Base-by-base conservation (phyloP, 441 rosid genomes). In the Manihot esculenta region DNA sequence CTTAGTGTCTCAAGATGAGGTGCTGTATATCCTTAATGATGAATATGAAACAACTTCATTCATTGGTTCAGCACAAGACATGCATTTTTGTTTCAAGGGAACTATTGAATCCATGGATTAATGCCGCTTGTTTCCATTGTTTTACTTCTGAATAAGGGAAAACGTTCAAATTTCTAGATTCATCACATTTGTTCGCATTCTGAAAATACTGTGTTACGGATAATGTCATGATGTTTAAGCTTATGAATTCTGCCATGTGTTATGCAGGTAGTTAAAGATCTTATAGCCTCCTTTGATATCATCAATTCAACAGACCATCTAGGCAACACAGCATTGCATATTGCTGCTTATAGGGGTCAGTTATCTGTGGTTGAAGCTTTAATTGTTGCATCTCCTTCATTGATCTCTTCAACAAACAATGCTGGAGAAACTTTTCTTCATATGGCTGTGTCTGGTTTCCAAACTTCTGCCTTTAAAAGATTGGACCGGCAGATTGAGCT, bases 381-480 rank as follows among this genome's bases (percentile, higher is more conserved):
- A 63, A 76, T 89, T 67, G 73, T 74, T 3, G 87, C 87, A 26
- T 87, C 87, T 63, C 91, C 97, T n/a, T 78, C 86, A 7, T 54
- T 87, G 78, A 75, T 82, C 78, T 79, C 87, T 45, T 74, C 73
- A 14, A 82, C 73, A 72, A 90, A 92, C 90, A 80, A 79, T 69
- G 86, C 84, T 13, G 99, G 97, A 17, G 97, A 88, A 76, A 90
- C 94, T 44, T 92, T 92, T 81, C 92, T 92, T 65, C 99, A 92
- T 69, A 77, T 80, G 47, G 91, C 89, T 13, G 86, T 94, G 55
- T 89, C 94, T 0, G 97, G 99, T 47, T 87, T 92, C 84, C 90
- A 85, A 53, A 81, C 83, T 64, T 89, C 91, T 0, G 90, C 88
- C 18, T 92, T 94, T 62, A 83, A 86, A 76, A 86, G 97, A 81